Percentiles rank a stretch among this genome's conserved stretches.
Evolutionary conservation across 2,329 filamentous ascomycete genomes (phyloP).

Genomic region (Calonectria naviculata): DNA sequence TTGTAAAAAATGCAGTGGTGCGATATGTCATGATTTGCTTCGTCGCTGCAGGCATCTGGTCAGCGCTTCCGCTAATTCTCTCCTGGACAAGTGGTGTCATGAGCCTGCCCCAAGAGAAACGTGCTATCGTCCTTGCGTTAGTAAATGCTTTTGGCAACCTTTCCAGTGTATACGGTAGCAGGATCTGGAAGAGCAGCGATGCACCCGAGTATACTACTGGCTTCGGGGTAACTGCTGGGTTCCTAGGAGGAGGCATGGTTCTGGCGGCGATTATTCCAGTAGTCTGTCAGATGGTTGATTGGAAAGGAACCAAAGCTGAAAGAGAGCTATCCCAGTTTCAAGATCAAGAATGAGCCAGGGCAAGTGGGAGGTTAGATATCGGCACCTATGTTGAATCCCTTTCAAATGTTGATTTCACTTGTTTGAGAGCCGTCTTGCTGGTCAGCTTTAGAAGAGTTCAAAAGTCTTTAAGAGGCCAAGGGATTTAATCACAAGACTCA

Average conservation of each 20-base stretch:
- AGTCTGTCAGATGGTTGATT: constrained; percentile 23
- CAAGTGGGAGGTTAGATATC: too few relatives aligned
- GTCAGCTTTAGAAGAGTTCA: too few relatives aligned
- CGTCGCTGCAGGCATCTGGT: constrained; percentile 11
- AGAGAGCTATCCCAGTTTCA: background rate
- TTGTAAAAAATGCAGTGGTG: background rate
- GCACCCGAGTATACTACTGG: constrained; percentile 40
- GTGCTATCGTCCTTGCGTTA: constrained; percentile 9
- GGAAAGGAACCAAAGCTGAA: constrained; percentile 21
- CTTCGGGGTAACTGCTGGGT: constrained; percentile 43
- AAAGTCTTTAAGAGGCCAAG: too few relatives aligned
- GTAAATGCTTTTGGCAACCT: constrained; percentile 23
- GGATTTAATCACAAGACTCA: too few relatives aligned
- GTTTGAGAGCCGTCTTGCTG: too few relatives aligned
- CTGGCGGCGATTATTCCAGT: constrained; percentile 38
- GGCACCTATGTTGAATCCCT: too few relatives aligned
- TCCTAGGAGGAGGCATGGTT: constrained; percentile 39
- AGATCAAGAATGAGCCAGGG: background rate
- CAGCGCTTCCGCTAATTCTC: constrained; percentile 18
- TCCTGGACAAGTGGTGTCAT: constrained; percentile 23
- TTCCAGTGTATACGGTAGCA: constrained; percentile 20
- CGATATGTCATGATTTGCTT: constrained; percentile 32
- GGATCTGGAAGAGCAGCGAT: constrained; percentile 41
- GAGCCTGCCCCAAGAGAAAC: constrained; percentile 13
- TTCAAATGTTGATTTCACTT: too few relatives aligned